A percentile compares a stretch with the other conserved stretches of the same genome.
phyloP scores from a whole-genome alignment of 2,329 filamentous ascomycete species.

The Stachybotrys elegans region DNA sequence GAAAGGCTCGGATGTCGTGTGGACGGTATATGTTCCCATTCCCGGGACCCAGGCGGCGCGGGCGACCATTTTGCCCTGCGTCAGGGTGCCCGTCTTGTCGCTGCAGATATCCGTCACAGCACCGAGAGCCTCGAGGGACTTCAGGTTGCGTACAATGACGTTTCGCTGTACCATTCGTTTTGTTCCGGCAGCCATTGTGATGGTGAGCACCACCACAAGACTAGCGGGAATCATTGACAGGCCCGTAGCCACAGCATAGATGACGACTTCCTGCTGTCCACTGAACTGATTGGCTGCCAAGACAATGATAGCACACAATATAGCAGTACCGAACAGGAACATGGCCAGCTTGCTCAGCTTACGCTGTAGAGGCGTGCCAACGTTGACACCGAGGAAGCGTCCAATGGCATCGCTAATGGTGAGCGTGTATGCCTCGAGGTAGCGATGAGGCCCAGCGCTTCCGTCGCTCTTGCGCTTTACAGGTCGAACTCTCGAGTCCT shows the following conservation, averaged over 20 bases:
- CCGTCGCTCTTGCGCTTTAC: conserved; percentile 50
- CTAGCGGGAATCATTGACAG: conserved; percentile 48
- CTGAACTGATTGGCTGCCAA: conserved; percentile 57
- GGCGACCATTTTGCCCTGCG: conserved; percentile 60
- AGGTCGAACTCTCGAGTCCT: conserved; percentile 44
- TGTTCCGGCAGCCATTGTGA: conserved; percentile 52
- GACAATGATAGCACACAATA: conserved; percentile 65
- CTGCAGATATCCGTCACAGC: conserved; percentile 54
- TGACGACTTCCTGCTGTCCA: conserved; percentile 54
- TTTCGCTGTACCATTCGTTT: conserved; percentile 48
- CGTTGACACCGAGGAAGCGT: conserved; percentile 61
- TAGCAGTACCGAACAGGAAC: conserved; percentile 60
- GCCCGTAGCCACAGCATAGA: conserved; percentile 41
- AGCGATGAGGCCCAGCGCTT: conserved; percentile 46
- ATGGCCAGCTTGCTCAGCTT: conserved; percentile 65
- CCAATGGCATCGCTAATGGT: conserved; percentile 55
- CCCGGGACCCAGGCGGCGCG: conserved; percentile 55
- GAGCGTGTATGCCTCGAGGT: conserved; percentile 38
- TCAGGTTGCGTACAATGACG: conserved; percentile 48
- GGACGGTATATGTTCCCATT: conserved; percentile 52
- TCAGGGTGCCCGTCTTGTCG: conserved; percentile 56
- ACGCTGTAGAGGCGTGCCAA: conserved; percentile 64
- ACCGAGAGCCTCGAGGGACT: conserved; percentile 53
- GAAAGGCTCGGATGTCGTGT: conserved; percentile 48
- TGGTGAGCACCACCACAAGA: conserved; percentile 48